Percentiles rank a stretch among this genome's conserved stretches.
Conservation (phyloP, 192 early-diverging fungal genomes). For the Backusella liffmaniae region DNA sequence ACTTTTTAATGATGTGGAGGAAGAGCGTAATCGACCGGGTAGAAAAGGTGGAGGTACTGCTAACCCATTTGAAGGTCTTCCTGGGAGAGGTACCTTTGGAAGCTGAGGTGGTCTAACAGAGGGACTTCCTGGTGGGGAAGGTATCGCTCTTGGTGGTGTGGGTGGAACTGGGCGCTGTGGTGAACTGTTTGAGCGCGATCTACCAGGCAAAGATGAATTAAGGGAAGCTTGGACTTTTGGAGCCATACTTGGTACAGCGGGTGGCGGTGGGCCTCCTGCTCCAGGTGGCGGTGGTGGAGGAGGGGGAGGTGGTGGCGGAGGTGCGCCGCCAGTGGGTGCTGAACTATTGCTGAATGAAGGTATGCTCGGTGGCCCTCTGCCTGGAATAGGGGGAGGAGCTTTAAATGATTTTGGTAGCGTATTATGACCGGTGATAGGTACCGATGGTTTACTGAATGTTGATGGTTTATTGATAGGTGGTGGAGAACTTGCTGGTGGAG, state of each 20-base stretch:
- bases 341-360: neutral
- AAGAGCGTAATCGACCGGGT: slow-evolving; percentile 26
- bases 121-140: slow-evolving; percentile 17
- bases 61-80: slow-evolving; percentile 1
- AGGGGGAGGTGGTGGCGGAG: slow-evolving; percentile 26
- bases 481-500: slow-evolving; percentile 17
- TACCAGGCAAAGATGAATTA: slow-evolving; percentile 32
- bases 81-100: slow-evolving; percentile 31
- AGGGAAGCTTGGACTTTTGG: slow-evolving; percentile 9
- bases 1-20: neutral
- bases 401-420: slow-evolving; percentile 21
- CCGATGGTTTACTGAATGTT: slow-evolving; percentile 2
- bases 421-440: neutral
- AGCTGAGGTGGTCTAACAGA: slow-evolving; percentile 13
- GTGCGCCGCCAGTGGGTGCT: neutral
- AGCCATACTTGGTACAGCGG: slow-evolving; percentile 21
- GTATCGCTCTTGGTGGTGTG: slow-evolving; percentile 22
- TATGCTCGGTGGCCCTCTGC: neutral
- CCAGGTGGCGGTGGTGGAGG: slow-evolving; percentile 30
- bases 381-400: slow-evolving; percentile 30
- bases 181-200: slow-evolving; percentile 45
- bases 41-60: slow-evolving; percentile 24
- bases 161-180: slow-evolving; percentile 25
- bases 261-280: neutral
- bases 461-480: slow-evolving; percentile 9